phyloP scores from a whole-genome alignment of 2,329 filamentous ascomycete genomes.

The Trichoderma hamatum region DNA sequence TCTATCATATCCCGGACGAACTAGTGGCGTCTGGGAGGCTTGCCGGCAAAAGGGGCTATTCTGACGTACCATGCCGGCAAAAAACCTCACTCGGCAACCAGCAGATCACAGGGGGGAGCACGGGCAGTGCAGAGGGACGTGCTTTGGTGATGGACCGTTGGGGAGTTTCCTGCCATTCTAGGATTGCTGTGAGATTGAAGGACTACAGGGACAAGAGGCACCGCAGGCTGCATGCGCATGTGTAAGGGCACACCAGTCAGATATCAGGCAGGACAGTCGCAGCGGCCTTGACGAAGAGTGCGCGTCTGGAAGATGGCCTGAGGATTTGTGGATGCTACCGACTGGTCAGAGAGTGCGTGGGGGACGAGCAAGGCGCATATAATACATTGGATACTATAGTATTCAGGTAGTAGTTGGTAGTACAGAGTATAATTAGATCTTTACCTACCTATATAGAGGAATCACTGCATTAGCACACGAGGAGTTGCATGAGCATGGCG shows the following conservation, averaged over 20 bases:
- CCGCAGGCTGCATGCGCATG: not conserved
- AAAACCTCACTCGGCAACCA: conserved; percentile 20
- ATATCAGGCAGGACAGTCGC: not conserved
- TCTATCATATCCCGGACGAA: not conserved
- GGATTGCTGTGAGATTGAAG: conserved; percentile 19
- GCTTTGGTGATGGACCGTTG: conserved; percentile 7
- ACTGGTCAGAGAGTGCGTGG: not conserved
- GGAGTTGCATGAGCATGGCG: not conserved
- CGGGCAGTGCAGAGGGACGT: conserved; percentile 21
- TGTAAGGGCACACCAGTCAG: not conserved
- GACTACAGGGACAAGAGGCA: conserved; percentile 1
- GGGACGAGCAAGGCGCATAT: not conserved
- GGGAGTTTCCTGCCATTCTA: conserved; percentile 15
- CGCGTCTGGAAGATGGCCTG: not conserved
- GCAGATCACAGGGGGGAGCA: conserved; percentile 25
- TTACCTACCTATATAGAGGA: not conserved
- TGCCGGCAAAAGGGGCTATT: conserved; percentile 4
- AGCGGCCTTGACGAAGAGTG: not conserved
- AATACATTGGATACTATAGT: no score
- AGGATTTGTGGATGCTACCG: conserved; percentile 6
- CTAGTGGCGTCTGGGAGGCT: not conserved
- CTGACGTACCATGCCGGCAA: conserved; percentile 22
- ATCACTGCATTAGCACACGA: not conserved
- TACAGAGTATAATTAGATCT: conserved; percentile 1
- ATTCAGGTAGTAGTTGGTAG: not conserved